phyloP scores from a whole-genome alignment of 139 green algal genomes.

The Mychonastes homosphaera region DNA sequence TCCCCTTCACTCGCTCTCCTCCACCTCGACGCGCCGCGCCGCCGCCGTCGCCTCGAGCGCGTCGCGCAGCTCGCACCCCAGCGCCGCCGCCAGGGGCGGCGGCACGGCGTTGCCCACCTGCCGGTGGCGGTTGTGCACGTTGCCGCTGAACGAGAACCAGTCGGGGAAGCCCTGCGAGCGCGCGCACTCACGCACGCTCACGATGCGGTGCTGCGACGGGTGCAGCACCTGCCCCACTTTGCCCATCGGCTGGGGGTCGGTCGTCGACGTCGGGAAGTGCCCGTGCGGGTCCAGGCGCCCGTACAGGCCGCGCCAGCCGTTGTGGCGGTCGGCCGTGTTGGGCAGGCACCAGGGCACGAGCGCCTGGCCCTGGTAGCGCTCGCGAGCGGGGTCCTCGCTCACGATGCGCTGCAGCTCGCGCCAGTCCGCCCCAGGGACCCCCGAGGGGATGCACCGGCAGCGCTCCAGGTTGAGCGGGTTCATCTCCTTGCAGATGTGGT shows the following conservation, averaged over 20 bases:
- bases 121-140: constrained; percentile 63
- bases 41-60: constrained; percentile 41
- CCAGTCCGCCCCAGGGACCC: constrained; percentile 85
- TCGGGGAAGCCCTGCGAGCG: constrained; percentile 88
- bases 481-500: constrained; percentile 94
- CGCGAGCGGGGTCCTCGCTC: constrained; percentile 42
- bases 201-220: constrained; percentile 89
- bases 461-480: constrained; percentile 92
- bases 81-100: constrained; percentile 66
- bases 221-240: constrained; percentile 97
- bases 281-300: constrained; percentile 78
- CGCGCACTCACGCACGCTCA: constrained; percentile 89
- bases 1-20: too few species aligned
- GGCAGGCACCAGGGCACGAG: constrained; percentile 95
- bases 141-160: constrained; percentile 67
- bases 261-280: constrained; percentile 97
- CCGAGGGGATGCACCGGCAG: constrained; percentile 89
- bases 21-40: too few species aligned
- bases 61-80: constrained; percentile 61
- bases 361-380: constrained; percentile 63
- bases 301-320: constrained; percentile 93
- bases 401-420: constrained; percentile 73
- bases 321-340: constrained; percentile 89
- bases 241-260: constrained; percentile 95
- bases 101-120: constrained; percentile 90